Evolutionary conservation across 352 stramenopile genomes (phyloP).

Genomic region (Phytophthora pini): DNA sequence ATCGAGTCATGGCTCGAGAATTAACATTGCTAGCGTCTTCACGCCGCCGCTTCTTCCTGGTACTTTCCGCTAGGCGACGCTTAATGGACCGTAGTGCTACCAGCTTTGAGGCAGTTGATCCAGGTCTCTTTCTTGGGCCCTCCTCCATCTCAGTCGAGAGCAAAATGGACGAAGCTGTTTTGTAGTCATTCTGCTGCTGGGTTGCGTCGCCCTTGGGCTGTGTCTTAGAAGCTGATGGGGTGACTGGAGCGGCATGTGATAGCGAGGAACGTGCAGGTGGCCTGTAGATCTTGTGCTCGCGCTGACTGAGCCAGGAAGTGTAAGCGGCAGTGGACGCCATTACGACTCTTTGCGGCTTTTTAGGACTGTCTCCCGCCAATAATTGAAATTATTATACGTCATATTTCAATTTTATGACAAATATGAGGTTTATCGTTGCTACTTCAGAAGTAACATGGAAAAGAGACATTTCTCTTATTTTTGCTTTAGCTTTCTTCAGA

Average conservation of each 20-base stretch:
- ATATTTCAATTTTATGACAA: too few species aligned
- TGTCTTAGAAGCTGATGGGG: not conserved
- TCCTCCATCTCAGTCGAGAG: not conserved
- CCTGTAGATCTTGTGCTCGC: slow-evolving; percentile 10
- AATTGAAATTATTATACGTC: too few species aligned
- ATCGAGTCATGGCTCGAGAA: slow-evolving; percentile 7
- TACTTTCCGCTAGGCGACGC: slow-evolving; percentile 2
- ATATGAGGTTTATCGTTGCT: too few species aligned
- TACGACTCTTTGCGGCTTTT: not conserved
- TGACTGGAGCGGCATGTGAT: not conserved
- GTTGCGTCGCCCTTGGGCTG: not conserved
- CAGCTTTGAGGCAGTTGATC: not conserved
- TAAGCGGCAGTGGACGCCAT: slow-evolving; percentile 6
- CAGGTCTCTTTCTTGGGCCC: slow-evolving; percentile 1
- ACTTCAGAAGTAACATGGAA: too few species aligned
- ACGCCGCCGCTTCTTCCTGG: not conserved
- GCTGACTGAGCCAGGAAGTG: slow-evolving; percentile 11
- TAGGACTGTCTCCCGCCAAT: too few species aligned
- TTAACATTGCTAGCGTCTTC: not conserved
- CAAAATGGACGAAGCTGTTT: not conserved
- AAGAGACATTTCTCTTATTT: too few species aligned
- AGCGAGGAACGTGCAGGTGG: not conserved
- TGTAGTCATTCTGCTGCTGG: slow-evolving; percentile 1
- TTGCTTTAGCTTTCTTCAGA: too few species aligned
- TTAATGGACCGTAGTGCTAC: slow-evolving; percentile 6